phyloP scores from a whole-genome alignment of 139 green algal species.

The Volvox africanus region DNA sequence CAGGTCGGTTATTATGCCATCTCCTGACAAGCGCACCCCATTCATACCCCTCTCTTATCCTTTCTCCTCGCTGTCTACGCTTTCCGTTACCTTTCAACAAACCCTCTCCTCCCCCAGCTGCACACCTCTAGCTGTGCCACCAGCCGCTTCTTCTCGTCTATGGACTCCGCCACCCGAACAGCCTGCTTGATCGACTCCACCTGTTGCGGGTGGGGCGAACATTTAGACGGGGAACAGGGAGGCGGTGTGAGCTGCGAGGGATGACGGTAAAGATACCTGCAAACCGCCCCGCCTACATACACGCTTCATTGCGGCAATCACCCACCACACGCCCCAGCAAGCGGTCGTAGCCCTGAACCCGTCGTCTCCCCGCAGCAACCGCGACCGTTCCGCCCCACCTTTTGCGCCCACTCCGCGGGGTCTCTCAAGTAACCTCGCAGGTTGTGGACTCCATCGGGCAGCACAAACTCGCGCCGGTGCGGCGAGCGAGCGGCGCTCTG shows the following conservation, averaged over 20 bases:
- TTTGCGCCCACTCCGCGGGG: conserved; percentile 22
- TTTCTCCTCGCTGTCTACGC: neutral
- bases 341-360: neutral
- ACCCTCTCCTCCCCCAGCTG: neutral
- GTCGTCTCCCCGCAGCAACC: neutral
- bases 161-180: conserved; percentile 22
- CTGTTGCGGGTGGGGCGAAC: neutral
- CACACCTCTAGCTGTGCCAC: conserved; percentile 19
- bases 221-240: neutral
- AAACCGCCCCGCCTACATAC: neutral
- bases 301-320: too few relatives aligned
- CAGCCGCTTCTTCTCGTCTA: conserved; percentile 34
- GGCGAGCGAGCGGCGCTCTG: conserved; percentile 57
- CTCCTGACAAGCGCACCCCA: neutral
- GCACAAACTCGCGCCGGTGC: conserved; percentile 84
- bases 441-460: conserved; percentile 93
- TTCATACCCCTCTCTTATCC: neutral
- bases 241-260: neutral
- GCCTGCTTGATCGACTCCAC: conserved; percentile 22
- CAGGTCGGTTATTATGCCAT: neutral
- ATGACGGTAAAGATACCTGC: neutral
- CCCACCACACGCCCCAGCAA: too few relatives aligned
- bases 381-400: conserved; percentile 1
- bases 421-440: conserved; percentile 82
- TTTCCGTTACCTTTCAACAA: neutral